Base-by-base conservation (phyloP, 2,329 filamentous ascomycete genomes). In the Aspergillus tanneri region DNA sequence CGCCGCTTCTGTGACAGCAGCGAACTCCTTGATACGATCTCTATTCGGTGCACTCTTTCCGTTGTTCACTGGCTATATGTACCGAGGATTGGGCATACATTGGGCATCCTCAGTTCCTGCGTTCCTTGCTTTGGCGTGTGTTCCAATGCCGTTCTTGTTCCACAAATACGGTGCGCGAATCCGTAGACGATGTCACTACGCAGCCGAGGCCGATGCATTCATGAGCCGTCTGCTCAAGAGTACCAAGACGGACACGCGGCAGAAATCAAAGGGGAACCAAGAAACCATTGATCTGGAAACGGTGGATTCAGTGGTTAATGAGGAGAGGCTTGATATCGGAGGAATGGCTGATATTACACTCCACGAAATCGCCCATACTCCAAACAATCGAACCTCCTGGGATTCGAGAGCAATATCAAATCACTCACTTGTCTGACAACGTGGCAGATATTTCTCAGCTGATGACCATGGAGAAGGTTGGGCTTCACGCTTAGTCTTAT, bases 101-200 rank as follows among this genome's bases (percentile, higher is more conserved):
- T 38, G 35, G 35, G 35, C 35, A 6, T 38, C 35, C 22, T 38
- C 35, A 19, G 22, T 38, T 19, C 22, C 35, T 7, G 22, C 35
- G 9, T 38, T 38, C 19, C 22, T 38, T 10, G 30, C 30, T 34
- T 18, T 34, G 30, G 30, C 14, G 7, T 34, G 30, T 11, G n/a
- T 34, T 34, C 30, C 30, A 9, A 34, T 34, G 30, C 30, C 30
- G 28, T 43, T 43, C 28, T 18, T 43, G 28, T 43, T 43, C 22
- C 34, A 43, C 22, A 21, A 32, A 12, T 43, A 43, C 24, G 40
- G 40, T 7, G 28, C 40, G 2, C 16, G 18, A n/a, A 35, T 43
- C 11, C 27, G 40, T 4, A 23, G 9, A 14, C 19, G 28, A 22
- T 43, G 28, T 22, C 11, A 24, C 19, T 43, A 34, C 34, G 27